These are phyloP conservation scores for Rhodamnia rubescens DNA, from an alignment of 345 rosid species.

Conservation along the genomic window DNA sequence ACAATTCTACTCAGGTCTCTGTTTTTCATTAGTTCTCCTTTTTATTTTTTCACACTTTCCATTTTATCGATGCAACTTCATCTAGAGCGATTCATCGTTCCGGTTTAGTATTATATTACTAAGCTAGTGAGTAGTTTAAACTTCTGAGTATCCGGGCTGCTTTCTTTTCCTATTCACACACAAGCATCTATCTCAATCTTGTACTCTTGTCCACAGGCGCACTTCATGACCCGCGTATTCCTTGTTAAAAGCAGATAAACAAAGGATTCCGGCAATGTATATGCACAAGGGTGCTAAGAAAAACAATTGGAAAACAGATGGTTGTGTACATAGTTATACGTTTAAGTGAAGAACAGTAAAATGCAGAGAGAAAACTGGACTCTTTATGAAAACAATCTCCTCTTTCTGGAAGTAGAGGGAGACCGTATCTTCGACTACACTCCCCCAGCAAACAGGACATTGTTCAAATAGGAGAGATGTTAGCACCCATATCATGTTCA, in stretches of 20 bases:
- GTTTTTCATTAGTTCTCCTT: not conserved
- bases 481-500: not conserved
- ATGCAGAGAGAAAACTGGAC: not conserved
- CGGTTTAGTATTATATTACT: constrained; percentile 9
- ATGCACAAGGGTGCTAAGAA: not conserved
- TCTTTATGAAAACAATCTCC: not conserved
- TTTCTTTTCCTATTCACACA: not conserved
- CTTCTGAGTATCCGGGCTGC: not conserved
- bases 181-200: constrained; percentile 13
- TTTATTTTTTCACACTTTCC: not conserved
- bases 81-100: constrained; percentile 27
- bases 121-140: constrained; percentile 5
- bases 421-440: not conserved
- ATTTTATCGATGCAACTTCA: not conserved
- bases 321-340: too few relatives aligned
- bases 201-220: constrained; percentile 55
- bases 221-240: constrained; percentile 38
- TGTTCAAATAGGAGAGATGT: not conserved
- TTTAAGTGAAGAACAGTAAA: not conserved
- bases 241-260: constrained; percentile 22
- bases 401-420: not conserved
- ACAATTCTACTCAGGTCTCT: not conserved
- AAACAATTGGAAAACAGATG: too few relatives aligned
- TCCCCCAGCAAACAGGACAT: not conserved
- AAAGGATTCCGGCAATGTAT: not conserved